These are phyloP conservation scores for Apium graveolens DNA, from an alignment of 129 eudicot genomes.

Conservation along the genomic window DNA sequence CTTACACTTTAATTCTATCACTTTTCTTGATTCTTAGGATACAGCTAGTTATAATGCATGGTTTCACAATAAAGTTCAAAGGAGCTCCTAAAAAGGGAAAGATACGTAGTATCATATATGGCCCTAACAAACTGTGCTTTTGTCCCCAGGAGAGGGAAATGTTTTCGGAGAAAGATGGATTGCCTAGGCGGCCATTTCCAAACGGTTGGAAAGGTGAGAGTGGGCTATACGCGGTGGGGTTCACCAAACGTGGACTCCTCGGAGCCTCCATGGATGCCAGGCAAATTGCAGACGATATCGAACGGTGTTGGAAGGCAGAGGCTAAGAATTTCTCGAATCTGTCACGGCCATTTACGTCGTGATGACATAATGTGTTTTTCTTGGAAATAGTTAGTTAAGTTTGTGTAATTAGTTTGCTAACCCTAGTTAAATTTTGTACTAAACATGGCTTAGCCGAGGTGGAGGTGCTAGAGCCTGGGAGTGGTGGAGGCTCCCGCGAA, in stretches of 20 bases:
- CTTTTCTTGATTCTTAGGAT: slow-evolving; percentile 6
- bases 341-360: background rate
- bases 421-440: background rate
- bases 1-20: background rate
- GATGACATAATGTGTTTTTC: background rate
- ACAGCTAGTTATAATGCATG: background rate
- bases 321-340: slow-evolving; percentile 24
- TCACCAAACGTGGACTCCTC: slow-evolving; percentile 84
- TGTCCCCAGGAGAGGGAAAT: slow-evolving; percentile 56
- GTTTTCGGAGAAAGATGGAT: slow-evolving; percentile 90
- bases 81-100: background rate
- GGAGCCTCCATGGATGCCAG: slow-evolving; percentile 97
- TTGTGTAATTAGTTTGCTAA: background rate
- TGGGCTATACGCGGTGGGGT: slow-evolving; percentile 94
- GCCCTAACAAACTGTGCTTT: slow-evolving; percentile 12
- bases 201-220: slow-evolving; percentile 90
- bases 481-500: no score
- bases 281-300: slow-evolving; percentile 67
- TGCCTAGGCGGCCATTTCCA: slow-evolving; percentile 83
- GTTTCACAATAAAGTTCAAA: background rate
- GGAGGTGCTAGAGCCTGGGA: background rate
- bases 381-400: background rate
- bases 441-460: background rate
- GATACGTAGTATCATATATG: background rate
- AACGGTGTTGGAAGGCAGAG: slow-evolving; percentile 42